Conservation (phyloP, 2,329 filamentous ascomycete genomes). For the Tolypocladium album region DNA sequence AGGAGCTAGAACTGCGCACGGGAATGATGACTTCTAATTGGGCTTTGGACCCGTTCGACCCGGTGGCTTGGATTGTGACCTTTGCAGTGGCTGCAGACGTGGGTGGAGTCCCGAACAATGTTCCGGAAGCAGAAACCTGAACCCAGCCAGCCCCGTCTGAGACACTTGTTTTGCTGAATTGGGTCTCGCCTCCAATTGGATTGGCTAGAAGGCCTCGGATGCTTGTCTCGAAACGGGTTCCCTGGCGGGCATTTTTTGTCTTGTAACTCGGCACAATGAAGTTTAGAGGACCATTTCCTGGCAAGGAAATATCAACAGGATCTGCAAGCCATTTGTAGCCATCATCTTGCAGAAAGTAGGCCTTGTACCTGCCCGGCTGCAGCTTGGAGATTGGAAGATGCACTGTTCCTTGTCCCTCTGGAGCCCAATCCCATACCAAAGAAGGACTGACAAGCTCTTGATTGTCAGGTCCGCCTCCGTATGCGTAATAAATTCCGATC, state of each 20-base stretch:
- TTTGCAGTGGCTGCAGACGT: neutral
- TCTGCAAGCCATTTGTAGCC: slow-evolving; percentile 22
- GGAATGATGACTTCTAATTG: slow-evolving; percentile 17
- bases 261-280: slow-evolving; percentile 17
- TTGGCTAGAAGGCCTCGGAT: slow-evolving; percentile 19
- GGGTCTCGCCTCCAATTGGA: slow-evolving; percentile 4
- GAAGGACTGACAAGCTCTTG: slow-evolving; percentile 13
- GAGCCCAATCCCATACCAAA: slow-evolving; percentile 20
- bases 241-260: slow-evolving; percentile 20
- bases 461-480: slow-evolving; percentile 19
- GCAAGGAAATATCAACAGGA: slow-evolving; percentile 15
- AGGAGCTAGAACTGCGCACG: slow-evolving; percentile 10
- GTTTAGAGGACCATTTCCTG: slow-evolving; percentile 2
- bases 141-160: slow-evolving; percentile 17
- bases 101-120: slow-evolving; percentile 20
- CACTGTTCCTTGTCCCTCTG: slow-evolving; percentile 12
- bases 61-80: slow-evolving; percentile 16
- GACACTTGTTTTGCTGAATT: slow-evolving; percentile 12
- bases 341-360: slow-evolving; percentile 20
- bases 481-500: slow-evolving; percentile 22
- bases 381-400: slow-evolving; percentile 10
- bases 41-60: slow-evolving; percentile 9
- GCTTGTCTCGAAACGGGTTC: slow-evolving; percentile 17
- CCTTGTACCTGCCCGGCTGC: slow-evolving; percentile 18
- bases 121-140: slow-evolving; percentile 14